Conservation (phyloP, 2,329 filamentous ascomycete genomes). For the Verruconis gallopava region DNA sequence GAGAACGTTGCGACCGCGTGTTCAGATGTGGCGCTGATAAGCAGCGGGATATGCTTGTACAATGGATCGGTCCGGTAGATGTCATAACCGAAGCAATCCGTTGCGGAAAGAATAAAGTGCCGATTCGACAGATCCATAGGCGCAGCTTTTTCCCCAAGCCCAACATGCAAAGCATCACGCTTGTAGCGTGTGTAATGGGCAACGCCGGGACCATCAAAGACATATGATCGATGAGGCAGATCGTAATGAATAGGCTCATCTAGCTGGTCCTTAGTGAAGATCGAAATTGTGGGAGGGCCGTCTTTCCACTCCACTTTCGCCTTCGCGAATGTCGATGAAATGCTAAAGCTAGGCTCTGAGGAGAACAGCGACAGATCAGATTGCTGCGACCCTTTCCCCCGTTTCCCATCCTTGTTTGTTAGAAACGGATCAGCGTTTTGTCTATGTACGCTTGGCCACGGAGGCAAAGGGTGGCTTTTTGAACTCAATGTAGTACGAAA, state of each 20-base stretch:
- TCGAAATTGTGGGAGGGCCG: constrained; percentile 42
- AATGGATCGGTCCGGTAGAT: constrained; percentile 57
- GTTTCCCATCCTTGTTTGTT: too few relatives aligned
- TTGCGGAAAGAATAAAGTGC: constrained; percentile 53
- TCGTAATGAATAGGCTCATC: constrained; percentile 47
- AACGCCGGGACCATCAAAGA: constrained; percentile 46
- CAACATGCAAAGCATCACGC: constrained; percentile 50
- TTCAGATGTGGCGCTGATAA: constrained; percentile 53
- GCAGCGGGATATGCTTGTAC: constrained; percentile 62
- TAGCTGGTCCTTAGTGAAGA: constrained; percentile 38
- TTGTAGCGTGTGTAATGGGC: constrained; percentile 54
- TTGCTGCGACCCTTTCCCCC: too few relatives aligned
- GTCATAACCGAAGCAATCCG: constrained; percentile 63
- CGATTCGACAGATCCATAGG: constrained; percentile 60
- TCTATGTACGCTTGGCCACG: constrained; percentile 51
- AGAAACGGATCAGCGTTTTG: too few relatives aligned
- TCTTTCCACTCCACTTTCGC: constrained; percentile 46
- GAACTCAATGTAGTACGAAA: constrained; percentile 58
- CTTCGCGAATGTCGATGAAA: constrained; percentile 34
- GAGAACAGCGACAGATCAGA: constrained; percentile 26
- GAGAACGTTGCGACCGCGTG: constrained; percentile 58
- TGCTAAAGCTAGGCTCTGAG: constrained; percentile 16
- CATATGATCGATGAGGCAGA: constrained; percentile 52
- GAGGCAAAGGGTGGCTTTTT: constrained; percentile 47
- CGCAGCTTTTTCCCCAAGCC: constrained; percentile 58